These are phyloP conservation scores for Kwoniella heveanensis DNA, from an alignment of 768 basidiomycete species.

Conservation along the genomic window DNA sequence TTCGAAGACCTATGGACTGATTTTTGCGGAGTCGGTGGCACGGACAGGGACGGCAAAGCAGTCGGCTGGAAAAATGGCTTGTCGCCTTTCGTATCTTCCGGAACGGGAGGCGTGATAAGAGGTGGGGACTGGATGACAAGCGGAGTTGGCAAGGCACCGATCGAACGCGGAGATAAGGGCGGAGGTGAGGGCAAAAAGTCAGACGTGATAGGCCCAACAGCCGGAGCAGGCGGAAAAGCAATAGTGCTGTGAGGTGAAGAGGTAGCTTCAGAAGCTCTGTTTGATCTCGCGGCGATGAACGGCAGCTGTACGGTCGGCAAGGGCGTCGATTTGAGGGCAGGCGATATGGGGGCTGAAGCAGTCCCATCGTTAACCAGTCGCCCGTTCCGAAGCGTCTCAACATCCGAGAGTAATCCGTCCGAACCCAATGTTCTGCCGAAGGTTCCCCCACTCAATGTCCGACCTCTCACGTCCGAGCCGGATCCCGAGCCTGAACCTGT, in stretches of 20 bases:
- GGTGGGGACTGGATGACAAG: slow-evolving; percentile 6
- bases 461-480: background rate
- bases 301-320: slow-evolving; percentile 7
- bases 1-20: slow-evolving; percentile 5
- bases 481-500: background rate
- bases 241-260: background rate
- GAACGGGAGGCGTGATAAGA: background rate
- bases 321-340: slow-evolving; percentile 3
- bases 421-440: slow-evolving; percentile 6
- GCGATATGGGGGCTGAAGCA: slow-evolving; percentile 15
- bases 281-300: slow-evolving; percentile 8
- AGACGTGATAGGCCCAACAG: background rate
- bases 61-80: background rate
- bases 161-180: background rate
- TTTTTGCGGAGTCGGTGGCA: background rate
- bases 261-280: background rate
- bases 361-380: slow-evolving; percentile 7
- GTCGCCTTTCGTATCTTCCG: background rate
- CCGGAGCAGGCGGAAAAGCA: background rate
- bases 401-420: slow-evolving; percentile 4
- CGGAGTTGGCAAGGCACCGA: background rate
- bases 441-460: slow-evolving; percentile 11
- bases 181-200: background rate
- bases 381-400: slow-evolving; percentile 7
- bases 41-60: background rate